phyloP scores from a whole-genome alignment of 2,329 filamentous ascomycete species.

The Paracoccidioides brasiliensis region DNA sequence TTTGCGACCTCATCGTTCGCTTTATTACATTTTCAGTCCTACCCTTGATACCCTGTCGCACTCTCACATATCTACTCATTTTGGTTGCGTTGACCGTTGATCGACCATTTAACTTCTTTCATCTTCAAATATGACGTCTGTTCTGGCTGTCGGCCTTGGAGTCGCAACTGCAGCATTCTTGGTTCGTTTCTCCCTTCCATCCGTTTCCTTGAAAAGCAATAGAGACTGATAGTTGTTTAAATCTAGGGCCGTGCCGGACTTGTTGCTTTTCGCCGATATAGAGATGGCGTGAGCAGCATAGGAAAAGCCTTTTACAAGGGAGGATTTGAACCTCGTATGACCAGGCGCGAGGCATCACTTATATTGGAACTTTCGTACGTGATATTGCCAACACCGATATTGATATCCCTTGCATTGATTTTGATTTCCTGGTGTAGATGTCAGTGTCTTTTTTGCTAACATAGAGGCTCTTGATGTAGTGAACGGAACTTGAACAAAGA shows the following conservation, averaged over 20 bases:
- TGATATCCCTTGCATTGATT: not conserved
- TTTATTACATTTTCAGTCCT: not conserved
- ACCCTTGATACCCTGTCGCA: not conserved
- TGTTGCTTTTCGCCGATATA: constrained; percentile 72
- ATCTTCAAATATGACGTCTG: constrained; percentile 28
- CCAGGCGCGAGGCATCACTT: constrained; percentile 72
- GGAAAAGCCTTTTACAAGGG: constrained; percentile 96
- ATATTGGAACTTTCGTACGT: constrained; percentile 81
- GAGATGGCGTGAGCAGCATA: constrained; percentile 54
- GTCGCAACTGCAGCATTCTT: constrained; percentile 57
- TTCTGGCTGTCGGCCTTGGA: constrained; percentile 33
- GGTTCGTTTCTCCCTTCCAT: constrained; percentile 40
- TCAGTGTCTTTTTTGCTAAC: constrained; percentile 7
- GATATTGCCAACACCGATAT: not conserved
- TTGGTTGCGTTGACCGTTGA: no score
- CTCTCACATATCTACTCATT: not conserved
- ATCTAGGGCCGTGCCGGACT: constrained; percentile 77
- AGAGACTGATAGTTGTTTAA: constrained; percentile 7
- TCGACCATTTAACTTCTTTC: not conserved
- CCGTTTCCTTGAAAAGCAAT: not conserved
- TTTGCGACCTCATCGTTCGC: not conserved
- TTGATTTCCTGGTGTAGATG: not conserved
- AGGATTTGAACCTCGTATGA: constrained; percentile 96
- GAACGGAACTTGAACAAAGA: constrained; percentile 83
- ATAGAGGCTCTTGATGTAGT: constrained; percentile 36